phyloP scores from a whole-genome alignment of 108 stramenopile species.

The Skeletonema costatum region DNA sequence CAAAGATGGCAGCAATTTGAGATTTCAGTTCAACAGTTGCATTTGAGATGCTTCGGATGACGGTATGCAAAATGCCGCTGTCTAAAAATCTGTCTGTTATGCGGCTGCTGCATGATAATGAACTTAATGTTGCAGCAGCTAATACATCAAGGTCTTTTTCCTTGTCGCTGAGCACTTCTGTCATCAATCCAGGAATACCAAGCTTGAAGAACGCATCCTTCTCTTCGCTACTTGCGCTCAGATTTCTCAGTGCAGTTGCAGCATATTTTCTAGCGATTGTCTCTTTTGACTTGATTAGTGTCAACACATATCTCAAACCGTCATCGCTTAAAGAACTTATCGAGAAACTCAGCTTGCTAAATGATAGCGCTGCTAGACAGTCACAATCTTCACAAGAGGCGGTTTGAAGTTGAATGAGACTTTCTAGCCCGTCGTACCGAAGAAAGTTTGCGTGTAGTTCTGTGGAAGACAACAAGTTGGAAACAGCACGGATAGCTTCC shows the following conservation, averaged over 20 bases:
- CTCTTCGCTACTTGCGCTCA: conserved; percentile 68
- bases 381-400: conserved; percentile 68
- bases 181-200: conserved; percentile 63
- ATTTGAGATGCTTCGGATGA: conserved; percentile 58
- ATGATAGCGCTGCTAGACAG: conserved; percentile 70
- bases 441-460: conserved; percentile 66
- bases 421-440: conserved; percentile 59
- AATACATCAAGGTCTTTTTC: conserved; percentile 68
- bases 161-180: conserved; percentile 45
- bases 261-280: conserved; percentile 71
- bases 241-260: conserved; percentile 69
- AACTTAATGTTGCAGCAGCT: conserved; percentile 71
- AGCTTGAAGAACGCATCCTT: conserved; percentile 64
- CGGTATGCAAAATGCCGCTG: conserved; percentile 52
- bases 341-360: conserved; percentile 77
- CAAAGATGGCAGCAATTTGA: conserved; percentile 76
- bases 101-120: conserved; percentile 57
- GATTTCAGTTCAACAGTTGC: conserved; percentile 72
- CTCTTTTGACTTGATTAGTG: conserved; percentile 58
- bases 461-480: conserved; percentile 69
- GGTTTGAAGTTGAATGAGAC: conserved; percentile 58
- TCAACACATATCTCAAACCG: conserved; percentile 61
- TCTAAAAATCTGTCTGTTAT: conserved; percentile 62
- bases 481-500: conserved; percentile 75
- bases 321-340: conserved; percentile 51